These are phyloP conservation scores for Yamadazyma taylorii DNA, from an alignment of 1,139 yeast species.

Conservation along the genomic window DNA sequence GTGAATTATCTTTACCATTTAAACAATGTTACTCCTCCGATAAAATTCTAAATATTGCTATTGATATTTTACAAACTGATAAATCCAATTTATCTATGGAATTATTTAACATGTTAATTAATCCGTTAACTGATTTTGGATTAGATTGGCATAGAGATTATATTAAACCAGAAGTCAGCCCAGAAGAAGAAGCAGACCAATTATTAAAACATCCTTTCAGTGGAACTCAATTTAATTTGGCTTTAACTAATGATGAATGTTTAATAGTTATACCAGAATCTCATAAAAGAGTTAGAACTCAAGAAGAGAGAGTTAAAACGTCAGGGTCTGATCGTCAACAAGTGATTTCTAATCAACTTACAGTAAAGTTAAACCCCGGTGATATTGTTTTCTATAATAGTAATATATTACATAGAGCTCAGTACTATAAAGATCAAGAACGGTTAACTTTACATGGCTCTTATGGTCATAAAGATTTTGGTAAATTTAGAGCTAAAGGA, in stretches of 20 bases:
- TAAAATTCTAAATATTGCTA: conserved; percentile 41
- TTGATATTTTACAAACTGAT: conserved; percentile 46
- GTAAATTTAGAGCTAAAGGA: conserved; percentile 49
- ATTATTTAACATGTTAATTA: conserved; percentile 55
- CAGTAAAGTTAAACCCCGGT: conserved; percentile 51
- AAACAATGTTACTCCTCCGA: conserved; percentile 48
- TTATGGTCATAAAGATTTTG: conserved; percentile 48
- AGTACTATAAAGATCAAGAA: conserved; percentile 39
- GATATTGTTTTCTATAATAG: conserved; percentile 56
- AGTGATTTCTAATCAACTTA: conserved; percentile 39
- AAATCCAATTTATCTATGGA: conserved; percentile 47
- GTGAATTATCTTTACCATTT: conserved; percentile 37
- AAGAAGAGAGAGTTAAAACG: conserved; percentile 47
- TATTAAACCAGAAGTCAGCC: conserved; percentile 49
- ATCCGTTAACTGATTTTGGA: conserved; percentile 56
- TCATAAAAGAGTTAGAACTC: conserved; percentile 48
- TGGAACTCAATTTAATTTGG: conserved; percentile 57
- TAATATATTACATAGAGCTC: conserved; percentile 54
- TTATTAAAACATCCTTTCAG: conserved; percentile 44
- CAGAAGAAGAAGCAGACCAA: conserved; percentile 47
- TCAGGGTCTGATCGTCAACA: conserved; percentile 34
- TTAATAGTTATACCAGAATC: conserved; percentile 54
- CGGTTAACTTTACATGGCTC: conserved; percentile 56
- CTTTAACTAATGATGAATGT: conserved; percentile 50
- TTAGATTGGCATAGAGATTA: conserved; percentile 61